Base-by-base conservation (phyloP, 805 yeast species). In the Saccharomycopsis sp. region DNA sequence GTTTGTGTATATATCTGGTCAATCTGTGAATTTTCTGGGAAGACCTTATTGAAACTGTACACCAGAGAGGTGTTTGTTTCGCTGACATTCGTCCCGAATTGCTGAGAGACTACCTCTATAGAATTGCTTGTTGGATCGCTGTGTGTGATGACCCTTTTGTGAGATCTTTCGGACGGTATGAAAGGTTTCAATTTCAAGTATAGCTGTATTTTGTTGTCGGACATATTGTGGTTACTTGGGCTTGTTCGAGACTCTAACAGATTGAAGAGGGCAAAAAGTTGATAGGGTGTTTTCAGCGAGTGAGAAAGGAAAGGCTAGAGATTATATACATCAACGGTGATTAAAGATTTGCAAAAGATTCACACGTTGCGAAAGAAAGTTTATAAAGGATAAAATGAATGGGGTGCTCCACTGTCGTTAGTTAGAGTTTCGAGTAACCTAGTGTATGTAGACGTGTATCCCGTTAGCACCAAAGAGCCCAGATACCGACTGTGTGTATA, bases 171-270 rank as follows among this genome's bases (percentile, higher is more conserved):
- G 12, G 48, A 5, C 8, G 48, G 48, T 16, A 44, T 44, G 21
- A 44, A 24, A 15, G 60, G 55, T 29, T 51, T 55, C 9, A 59
- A 53, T 41, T 53, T 53, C 7, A 59, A 23, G 41, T 59, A 59
- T 9, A 56, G 24, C 18, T 44, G 59, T 14, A 59, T 59, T 18
- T 52, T 24, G 59, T 29, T 57, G 14, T n/a, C 53, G 24, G 52
- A 24, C 52, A 50, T 50, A 20, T 21, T 29, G 44, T 9, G 18
- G 34, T 20, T 40, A 18, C 3, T 24, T n/a, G 44, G 20, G 21
- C 5, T 29, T 29, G 37, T n/a, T n/a, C n/a, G n/a, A 12, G 9
- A 29, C 5, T 29, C 12, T 5, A 7, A 29, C 37, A 5, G 37
- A 29, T 29, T 29, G 37, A n/a, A n/a, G n/a, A n/a, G n/a, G n/a